Base-by-base conservation (phyloP, 2,329 filamentous ascomycete species). In the Fonsecaea multimorphosa region DNA sequence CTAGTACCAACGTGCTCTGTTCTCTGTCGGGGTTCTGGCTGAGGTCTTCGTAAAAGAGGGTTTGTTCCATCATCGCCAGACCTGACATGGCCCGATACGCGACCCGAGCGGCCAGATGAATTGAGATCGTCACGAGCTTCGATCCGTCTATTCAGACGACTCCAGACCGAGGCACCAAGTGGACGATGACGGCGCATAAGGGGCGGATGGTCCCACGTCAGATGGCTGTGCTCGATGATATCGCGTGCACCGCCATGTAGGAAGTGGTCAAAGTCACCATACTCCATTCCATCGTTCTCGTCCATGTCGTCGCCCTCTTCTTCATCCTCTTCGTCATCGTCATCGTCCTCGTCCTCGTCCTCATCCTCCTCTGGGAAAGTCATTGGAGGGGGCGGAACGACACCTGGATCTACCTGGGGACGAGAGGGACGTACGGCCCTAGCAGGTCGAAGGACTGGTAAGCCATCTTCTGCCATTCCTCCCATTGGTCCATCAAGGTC, bases 61-160 rank as follows among this genome's bases (percentile, higher is more conserved):
- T 98, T 97, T 24, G 88, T 84, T 2, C 92, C 93, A 75, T 97
- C 93, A 70, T 97, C 92, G 36, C 83, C 83, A 59, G 85, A 79
- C 34, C 85, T 81, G 22, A 79, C 81, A 54, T 84, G 7, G 80
- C 78, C 67, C 61, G 61, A 32, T 38, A 64, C 60, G 22, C 69
- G 68, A 36, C 66, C 63, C 49, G 68, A 27, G 24, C 64, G 63
- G 16, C 27, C 49, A 27, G 65, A 58, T 2, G 55, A 36, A 67
- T 72, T 58, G 52, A 69, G 32, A 8, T 66, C 66, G 14, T 68
- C 62, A 5, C 54, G 66, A 68, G 67, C 65, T 16, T 68, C 64
- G 79, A 74, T 80, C 81, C 84, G 83, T 65, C 85, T 82, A 71
- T 54, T 59, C 16, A 70, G 36, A 49, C 68, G 68, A 14, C 88